Evolutionary conservation across 306 rosid genomes (phyloP).

Genomic region (Glycine soja): DNA sequence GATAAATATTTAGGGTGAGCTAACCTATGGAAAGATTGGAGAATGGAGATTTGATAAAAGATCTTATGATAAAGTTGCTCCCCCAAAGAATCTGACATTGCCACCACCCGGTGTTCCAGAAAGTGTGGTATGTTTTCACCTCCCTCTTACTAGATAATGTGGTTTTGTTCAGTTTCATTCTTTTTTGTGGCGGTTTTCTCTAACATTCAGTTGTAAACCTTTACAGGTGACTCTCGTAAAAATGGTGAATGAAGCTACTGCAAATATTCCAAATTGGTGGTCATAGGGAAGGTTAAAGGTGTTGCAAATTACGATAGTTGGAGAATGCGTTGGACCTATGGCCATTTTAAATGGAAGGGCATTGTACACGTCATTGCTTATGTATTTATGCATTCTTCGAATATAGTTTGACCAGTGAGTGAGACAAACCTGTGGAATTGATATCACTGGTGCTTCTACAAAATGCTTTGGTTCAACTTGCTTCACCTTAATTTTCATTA

Average conservation of each 20-base stretch:
- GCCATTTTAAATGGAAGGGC: no score
- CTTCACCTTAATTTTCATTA: not conserved
- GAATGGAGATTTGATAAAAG: conserved; percentile 99
- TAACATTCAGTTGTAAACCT: no score
- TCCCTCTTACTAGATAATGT: not conserved
- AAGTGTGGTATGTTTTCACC: conserved; percentile 81
- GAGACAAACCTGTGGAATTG: not conserved
- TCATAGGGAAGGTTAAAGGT: conserved; percentile 45
- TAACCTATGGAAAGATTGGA: conserved; percentile 94
- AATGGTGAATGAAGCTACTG: conserved; percentile 93
- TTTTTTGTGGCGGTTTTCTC: no score
- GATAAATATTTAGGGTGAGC: conserved; percentile 69
- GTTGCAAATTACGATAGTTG: not conserved
- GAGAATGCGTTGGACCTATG: not conserved
- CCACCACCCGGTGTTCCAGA: conserved; percentile 96
- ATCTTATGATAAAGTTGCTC: conserved; percentile 59
- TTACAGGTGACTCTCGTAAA: conserved; percentile 86
- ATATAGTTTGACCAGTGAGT: conserved; percentile 4
- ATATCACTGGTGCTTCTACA: not conserved
- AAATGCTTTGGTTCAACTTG: conserved; percentile 18
- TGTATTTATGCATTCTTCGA: conserved; percentile 27
- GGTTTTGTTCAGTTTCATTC: no score
- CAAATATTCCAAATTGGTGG: conserved; percentile 84
- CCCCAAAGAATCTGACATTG: conserved; percentile 80
- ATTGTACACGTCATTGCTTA: not conserved